These are phyloP conservation scores for Hemileia vastatrix DNA, from an alignment of 1,284 basidiomycete genomes.

Conservation along the genomic window DNA sequence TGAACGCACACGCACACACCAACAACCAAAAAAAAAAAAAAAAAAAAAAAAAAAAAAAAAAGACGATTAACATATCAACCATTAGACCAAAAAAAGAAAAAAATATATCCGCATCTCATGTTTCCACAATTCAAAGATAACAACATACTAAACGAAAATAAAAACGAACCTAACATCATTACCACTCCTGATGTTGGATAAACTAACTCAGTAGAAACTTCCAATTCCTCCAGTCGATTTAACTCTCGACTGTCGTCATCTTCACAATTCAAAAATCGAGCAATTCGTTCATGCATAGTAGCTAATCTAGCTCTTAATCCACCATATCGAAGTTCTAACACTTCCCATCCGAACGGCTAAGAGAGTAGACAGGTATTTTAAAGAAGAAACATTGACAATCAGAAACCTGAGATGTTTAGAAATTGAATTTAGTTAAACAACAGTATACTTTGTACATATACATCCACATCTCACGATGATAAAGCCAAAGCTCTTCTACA, in stretches of 20 bases:
- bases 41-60: not conserved
- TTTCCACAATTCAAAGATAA: no score
- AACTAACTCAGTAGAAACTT: conserved; percentile 10
- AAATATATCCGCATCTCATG: no score
- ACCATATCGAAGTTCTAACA: conserved; percentile 45
- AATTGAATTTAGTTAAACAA: not conserved
- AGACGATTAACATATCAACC: not conserved
- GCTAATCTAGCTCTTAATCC: conserved; percentile 41
- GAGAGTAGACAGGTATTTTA: conserved; percentile 12
- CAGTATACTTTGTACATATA: conserved; percentile 30
- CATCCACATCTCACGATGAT: conserved; percentile 44
- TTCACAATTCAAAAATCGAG: not conserved
- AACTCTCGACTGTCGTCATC: not conserved
- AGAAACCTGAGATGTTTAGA: not conserved
- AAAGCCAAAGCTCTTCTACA: conserved; percentile 34
- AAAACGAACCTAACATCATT: conserved; percentile 15
- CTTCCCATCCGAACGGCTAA: conserved; percentile 43
- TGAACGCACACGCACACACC: not conserved
- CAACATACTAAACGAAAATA: no score
- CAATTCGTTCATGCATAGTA: conserved; percentile 38
- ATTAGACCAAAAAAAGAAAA: no score
- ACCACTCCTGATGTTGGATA: conserved; percentile 18
- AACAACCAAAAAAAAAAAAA: not conserved
- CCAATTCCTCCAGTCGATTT: conserved; percentile 12
- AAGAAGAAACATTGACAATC: not conserved